Evolutionary conservation across 2,329 filamentous ascomycete species (phyloP).

Genomic region (Trichophyton benhamiae): DNA sequence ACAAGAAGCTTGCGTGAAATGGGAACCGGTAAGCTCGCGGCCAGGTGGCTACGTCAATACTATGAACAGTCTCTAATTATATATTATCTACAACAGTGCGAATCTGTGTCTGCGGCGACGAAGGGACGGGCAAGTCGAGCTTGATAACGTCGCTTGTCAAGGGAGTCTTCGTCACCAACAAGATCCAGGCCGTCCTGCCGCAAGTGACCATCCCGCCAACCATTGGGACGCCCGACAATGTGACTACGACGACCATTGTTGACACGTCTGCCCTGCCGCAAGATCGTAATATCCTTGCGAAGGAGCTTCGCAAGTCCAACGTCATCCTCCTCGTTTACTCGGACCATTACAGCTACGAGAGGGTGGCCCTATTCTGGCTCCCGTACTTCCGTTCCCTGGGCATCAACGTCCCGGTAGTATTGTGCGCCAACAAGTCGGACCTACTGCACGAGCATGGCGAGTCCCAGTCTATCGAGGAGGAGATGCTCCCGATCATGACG

Average conservation of each 20-base stretch:
- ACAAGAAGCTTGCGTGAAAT: not conserved
- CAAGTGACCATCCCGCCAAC: conserved; percentile 90
- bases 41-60: not conserved
- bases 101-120: conserved; percentile 92
- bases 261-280: conserved; percentile 93
- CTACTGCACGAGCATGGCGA: conserved; percentile 61
- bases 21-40: conserved; percentile 9
- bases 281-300: conserved; percentile 76
- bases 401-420: conserved; percentile 94
- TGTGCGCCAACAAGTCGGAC: conserved; percentile 97
- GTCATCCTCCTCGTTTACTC: conserved; percentile 95
- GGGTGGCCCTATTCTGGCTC: conserved; percentile 96
- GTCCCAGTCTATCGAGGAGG: conserved; percentile 80
- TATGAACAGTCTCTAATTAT: not conserved
- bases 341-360: conserved; percentile 97
- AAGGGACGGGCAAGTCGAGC: conserved; percentile 87
- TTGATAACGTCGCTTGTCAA: conserved; percentile 93
- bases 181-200: conserved; percentile 87
- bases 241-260: conserved; percentile 83
- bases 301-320: conserved; percentile 92
- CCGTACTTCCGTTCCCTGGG: conserved; percentile 93
- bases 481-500: conserved; percentile 96
- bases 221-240: conserved; percentile 87
- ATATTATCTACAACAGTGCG: conserved; percentile 46
- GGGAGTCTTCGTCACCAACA: conserved; percentile 88